phyloP scores from a whole-genome alignment of 108 stramenopile genomes.

The Conticribra guillardii region DNA sequence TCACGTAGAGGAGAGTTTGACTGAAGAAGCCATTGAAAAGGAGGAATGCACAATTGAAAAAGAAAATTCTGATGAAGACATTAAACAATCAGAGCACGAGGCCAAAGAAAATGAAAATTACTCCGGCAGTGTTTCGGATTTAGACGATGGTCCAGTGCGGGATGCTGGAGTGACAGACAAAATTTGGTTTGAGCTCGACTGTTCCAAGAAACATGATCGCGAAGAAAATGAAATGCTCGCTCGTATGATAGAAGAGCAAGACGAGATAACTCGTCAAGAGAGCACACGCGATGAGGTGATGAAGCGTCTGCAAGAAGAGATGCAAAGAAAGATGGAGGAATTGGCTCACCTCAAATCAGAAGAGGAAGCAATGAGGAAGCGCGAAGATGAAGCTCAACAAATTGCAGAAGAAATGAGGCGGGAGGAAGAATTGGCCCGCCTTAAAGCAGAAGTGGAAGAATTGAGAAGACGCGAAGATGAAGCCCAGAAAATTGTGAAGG shows the following conservation, averaged over 20 bases:
- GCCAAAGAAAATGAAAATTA: not conserved
- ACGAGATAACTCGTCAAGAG: not conserved
- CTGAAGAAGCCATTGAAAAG: not conserved
- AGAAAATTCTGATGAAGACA: not conserved
- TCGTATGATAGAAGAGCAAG: not conserved
- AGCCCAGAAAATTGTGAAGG: conserved; percentile 21
- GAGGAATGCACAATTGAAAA: not conserved
- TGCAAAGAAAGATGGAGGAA: not conserved
- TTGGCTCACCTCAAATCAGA: not conserved
- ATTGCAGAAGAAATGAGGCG: not conserved
- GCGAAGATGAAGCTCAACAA: not conserved
- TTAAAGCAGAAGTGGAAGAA: conserved; percentile 20
- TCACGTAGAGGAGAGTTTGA: no score
- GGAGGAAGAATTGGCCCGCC: not conserved
- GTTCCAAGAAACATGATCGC: not conserved
- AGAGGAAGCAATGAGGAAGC: not conserved
- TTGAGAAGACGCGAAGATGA: conserved; percentile 8
- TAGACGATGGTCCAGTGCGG: no score
- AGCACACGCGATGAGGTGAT: not conserved
- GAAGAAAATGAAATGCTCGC: not conserved
- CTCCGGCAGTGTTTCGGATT: no score
- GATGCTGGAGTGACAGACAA: not conserved
- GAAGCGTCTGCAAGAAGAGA: not conserved
- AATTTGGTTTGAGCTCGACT: not conserved
- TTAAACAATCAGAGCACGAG: not conserved